Evolutionary conservation across 345 rosid genomes (phyloP), one percentile per base, ranked within the genome.

Genomic region (Gossypioides kirkii): DNA sequence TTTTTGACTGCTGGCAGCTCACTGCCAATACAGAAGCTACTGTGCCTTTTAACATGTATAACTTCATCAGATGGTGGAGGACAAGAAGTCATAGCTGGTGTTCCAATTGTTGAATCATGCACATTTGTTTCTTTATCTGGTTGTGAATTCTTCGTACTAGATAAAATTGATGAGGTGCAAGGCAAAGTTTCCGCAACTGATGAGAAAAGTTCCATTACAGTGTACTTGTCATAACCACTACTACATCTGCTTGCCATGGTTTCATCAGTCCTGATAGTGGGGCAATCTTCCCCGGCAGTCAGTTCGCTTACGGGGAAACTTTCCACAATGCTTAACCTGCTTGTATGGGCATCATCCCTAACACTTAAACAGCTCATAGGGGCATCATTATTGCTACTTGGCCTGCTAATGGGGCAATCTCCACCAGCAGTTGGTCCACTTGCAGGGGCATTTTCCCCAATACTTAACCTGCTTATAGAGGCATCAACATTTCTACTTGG

Each of bases 1-100:
- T 86, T 86, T 84, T 95, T 98, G 87, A 92, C 76, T 13, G 84
- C 90, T 28, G 91, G 94, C 79, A 89, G 96, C 77, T 92, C 97
- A 54, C 88, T 87, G 74, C 98, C 97, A 17, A 91, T 92, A 54
- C 90, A 90, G 80, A 83, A 92, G 77, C 97, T 95, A 79, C 96
- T 85, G 83, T 88, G 99, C 73, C 90, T 82, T 72, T 89, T 86
- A 26, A 91, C 98, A 80, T 92, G 97, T 84, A 95, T 90, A 80
- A 90, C 83, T 70, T 92, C 97, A 49, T 91, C 96, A 70, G 87
- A 92, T 49, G 82, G 93, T 22, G 90, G 84, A 77, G 88, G 89
- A 74, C 66, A 78, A 75, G 86, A 84, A 23, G 88, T 71, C 54
- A 78, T 65, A 77, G 61, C 71, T 16, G 85, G 77, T 71, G 84